Conservation (phyloP, 78 protist species). For the Acrasis kona region DNA sequence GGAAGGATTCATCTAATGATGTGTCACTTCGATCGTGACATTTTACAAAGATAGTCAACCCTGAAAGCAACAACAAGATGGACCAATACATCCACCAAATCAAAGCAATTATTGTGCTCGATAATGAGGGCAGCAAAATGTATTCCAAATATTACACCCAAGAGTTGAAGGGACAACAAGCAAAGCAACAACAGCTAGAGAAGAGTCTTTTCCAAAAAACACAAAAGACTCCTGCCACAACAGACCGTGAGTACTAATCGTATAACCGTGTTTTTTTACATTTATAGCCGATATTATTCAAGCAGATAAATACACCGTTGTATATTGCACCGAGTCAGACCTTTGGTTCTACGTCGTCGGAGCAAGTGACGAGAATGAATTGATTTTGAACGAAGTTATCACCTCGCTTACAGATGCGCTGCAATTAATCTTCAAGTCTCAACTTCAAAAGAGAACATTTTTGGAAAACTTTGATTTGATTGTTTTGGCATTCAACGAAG, state of each 20-base stretch:
- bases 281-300: constrained; percentile 26
- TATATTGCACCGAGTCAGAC: constrained; percentile 28
- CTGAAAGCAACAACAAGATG: not conserved
- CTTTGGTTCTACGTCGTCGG: constrained; percentile 44
- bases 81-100: not conserved
- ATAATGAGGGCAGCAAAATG: constrained; percentile 43
- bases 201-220: constrained; percentile 19
- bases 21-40: too few relatives aligned
- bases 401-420: constrained; percentile 15
- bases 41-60: too few relatives aligned
- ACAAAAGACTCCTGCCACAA: not conserved
- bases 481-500: constrained; percentile 35
- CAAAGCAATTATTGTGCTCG: constrained; percentile 40
- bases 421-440: not conserved
- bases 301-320: constrained; percentile 25
- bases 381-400: constrained; percentile 18
- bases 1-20: too few relatives aligned
- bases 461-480: constrained; percentile 39
- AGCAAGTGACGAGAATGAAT: constrained; percentile 38
- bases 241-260: not conserved
- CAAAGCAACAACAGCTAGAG: constrained; percentile 39
- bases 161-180: not conserved
- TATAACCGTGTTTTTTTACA: not conserved
- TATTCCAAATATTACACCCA: constrained; percentile 35
- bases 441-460: constrained; percentile 20